Evolutionary conservation across 371 early-diverging fungal species (phyloP).

Genomic region (Furculomyces boomerangus): DNA sequence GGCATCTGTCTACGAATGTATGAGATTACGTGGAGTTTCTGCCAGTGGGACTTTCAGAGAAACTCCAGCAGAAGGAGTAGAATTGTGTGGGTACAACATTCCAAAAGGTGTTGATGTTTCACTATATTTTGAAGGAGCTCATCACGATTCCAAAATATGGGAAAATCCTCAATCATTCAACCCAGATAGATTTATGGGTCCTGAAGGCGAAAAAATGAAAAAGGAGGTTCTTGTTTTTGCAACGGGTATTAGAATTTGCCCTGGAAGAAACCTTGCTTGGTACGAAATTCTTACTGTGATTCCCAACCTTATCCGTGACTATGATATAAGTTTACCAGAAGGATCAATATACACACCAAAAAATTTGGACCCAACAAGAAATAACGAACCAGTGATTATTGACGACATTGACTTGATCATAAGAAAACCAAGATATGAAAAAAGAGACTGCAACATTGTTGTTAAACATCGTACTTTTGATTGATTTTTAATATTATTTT

Average conservation of each 20-base stretch:
- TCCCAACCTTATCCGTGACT: constrained; percentile 16
- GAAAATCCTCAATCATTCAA: constrained; percentile 5
- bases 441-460: background rate
- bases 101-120: constrained; percentile 8
- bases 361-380: constrained; percentile 1
- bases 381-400: background rate
- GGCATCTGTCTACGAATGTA: constrained; percentile 11
- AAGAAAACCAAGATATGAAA: background rate
- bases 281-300: constrained; percentile 14
- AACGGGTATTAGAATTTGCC: constrained; percentile 18
- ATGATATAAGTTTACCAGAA: constrained; percentile 9
- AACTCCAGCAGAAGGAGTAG: constrained; percentile 12
- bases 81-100: constrained; percentile 7
- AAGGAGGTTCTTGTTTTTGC: constrained; percentile 13
- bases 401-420: background rate
- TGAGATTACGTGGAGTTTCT: constrained; percentile 8
- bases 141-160: constrained; percentile 3
- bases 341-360: constrained; percentile 9
- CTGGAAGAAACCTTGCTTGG: constrained; percentile 10
- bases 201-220: constrained; percentile 4
- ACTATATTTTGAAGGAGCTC: constrained; percentile 8
- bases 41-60: constrained; percentile 10
- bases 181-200: constrained; percentile 13
- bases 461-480: background rate
- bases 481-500: too few relatives aligned